phyloP scores from a whole-genome alignment of 1,139 yeast species.

The Yamadazyma conglobata region DNA sequence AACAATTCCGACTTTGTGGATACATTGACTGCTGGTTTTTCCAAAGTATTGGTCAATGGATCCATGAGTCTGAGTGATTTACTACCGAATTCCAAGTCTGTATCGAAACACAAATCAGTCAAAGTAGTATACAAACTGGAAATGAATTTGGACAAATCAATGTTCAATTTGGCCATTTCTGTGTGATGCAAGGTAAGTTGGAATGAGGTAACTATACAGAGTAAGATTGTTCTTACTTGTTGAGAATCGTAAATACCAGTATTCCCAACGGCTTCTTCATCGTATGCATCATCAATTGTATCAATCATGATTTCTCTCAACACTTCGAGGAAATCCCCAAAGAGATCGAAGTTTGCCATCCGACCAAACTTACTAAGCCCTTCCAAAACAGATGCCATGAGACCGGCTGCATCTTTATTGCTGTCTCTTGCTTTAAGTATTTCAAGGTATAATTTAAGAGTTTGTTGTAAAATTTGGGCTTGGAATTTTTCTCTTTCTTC shows the following conservation, averaged over 20 bases:
- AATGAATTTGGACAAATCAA: constrained; percentile 70
- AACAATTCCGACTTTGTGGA: constrained; percentile 86
- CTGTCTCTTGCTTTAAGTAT: constrained; percentile 53
- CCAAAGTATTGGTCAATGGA: constrained; percentile 47
- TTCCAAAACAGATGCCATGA: constrained; percentile 86
- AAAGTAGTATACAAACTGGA: constrained; percentile 67
- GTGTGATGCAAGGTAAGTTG: constrained; percentile 73
- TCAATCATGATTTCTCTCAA: constrained; percentile 72
- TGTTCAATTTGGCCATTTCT: constrained; percentile 46
- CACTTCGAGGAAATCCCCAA: constrained; percentile 90
- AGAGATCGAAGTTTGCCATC: constrained; percentile 84
- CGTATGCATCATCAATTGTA: constrained; percentile 28
- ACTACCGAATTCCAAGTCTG: constrained; percentile 83
- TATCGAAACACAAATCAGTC: constrained; percentile 67
- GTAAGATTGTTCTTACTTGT: constrained; percentile 64
- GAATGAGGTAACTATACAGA: constrained; percentile 88
- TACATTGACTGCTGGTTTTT: constrained; percentile 73
- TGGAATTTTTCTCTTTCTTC: constrained; percentile 85
- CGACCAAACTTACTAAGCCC: constrained; percentile 89
- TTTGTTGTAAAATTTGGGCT: constrained; percentile 73
- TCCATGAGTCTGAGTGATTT: constrained; percentile 76
- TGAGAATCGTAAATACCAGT: constrained; percentile 29
- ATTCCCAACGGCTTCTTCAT: constrained; percentile 22
- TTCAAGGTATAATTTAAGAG: constrained; percentile 73
- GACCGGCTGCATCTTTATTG: constrained; percentile 46